phyloP scores from a whole-genome alignment of 106 monocot species.

The Dioscorea zingiberensis region DNA sequence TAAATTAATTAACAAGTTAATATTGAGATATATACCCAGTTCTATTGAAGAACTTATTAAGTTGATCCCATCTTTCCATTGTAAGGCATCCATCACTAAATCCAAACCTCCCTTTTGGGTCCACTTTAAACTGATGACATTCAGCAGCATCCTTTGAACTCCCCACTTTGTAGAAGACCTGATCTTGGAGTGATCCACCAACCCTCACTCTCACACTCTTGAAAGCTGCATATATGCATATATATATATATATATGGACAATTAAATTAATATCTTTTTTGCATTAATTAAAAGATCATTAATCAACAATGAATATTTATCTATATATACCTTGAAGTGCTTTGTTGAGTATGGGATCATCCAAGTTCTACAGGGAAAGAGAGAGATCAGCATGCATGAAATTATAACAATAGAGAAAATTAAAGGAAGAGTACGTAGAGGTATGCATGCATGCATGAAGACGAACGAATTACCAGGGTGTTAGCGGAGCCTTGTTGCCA shows the following conservation, averaged over 20 bases:
- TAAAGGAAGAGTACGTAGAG: neutral
- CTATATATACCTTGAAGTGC: constrained; percentile 43
- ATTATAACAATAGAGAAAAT: neutral
- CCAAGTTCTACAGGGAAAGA: constrained; percentile 38
- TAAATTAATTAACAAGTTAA: neutral
- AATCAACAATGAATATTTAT: no score
- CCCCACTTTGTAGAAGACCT: constrained; percentile 30
- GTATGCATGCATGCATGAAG: neutral
- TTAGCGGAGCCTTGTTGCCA: constrained; percentile 35
- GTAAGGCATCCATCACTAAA: constrained; percentile 42
- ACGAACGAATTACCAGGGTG: constrained; percentile 23
- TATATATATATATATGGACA: neutral
- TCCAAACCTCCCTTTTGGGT: constrained; percentile 16
- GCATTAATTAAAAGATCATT: no score
- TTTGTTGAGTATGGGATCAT: constrained; percentile 41
- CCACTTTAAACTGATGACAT: constrained; percentile 14
- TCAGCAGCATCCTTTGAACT: neutral
- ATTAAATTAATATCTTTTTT: no score
- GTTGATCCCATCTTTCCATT: constrained; percentile 40
- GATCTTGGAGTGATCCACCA: constrained; percentile 57
- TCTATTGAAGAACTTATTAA: constrained; percentile 25
- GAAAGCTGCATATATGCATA: constrained; percentile 44
- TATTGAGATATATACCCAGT: constrained; percentile 17
- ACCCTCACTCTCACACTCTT: constrained; percentile 31
- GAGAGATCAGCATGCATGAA: neutral